Base-by-base conservation (phyloP, 805 yeast genomes). In the Barnettozyma populi region DNA sequence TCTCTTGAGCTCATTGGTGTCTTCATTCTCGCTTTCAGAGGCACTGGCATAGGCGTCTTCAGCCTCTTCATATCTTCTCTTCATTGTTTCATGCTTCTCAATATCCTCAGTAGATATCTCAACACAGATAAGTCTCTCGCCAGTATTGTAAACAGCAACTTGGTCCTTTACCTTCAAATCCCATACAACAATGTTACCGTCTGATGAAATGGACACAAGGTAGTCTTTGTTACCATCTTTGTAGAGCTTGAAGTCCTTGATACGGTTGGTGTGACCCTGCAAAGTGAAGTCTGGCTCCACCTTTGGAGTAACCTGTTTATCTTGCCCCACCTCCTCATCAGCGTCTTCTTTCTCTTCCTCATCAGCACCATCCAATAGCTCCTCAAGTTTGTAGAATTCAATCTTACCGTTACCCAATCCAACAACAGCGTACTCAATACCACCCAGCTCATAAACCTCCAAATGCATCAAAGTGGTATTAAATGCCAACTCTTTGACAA, bases 181-280 rank as follows among this genome's bases (percentile, higher is more conserved):
- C 97, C 97, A 92, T 3, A 92, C 86, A 7, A 94, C 95, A 45
- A 92, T 84, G 59, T 79, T 86, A 23, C 98, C 98, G 65, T 92
- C 98, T 0, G 97, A 87, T 0, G 97, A 87, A 11, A 90, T 87
- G 2, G 96, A 84, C 0, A 87, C 76, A 59, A 94, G 65, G 60
- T 75, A 85, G 18, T 69, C 72, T 13, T 74, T 71, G 34, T 71
- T 67, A 23, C 59, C 42, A 5, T 50, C 48, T 35, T 43, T 55
- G 57, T 74, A 76, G 42, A 81, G 71, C 18, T 80, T 69, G 56
- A 94, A 74, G 53, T 83, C 95, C 67, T 92, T 92, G 38, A 92
- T 84, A 64, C 99, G 79, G 53, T 78, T 80, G 8, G 94, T 78
- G 62, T 92, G 98, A 1, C 97, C 97, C 45, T 74, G 76, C 32